Percentiles rank a stretch among this genome's conserved stretches.
Conservation (phyloP, 495 filamentous ascomycete genomes). For the Daldinia bambusicola region DNA sequence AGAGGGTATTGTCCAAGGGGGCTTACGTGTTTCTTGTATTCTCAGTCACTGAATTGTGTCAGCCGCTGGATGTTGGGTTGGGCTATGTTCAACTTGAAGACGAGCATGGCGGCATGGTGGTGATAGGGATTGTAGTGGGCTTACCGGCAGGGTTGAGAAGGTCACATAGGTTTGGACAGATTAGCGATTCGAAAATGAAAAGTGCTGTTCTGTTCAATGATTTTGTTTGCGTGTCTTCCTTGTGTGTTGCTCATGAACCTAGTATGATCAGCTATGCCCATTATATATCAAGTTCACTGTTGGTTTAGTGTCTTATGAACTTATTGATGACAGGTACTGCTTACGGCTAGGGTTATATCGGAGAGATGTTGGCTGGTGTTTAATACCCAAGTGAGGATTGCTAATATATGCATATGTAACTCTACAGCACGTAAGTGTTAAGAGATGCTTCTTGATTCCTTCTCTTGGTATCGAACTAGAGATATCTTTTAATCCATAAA, state of each 20-base stretch:
- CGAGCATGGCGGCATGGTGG: not conserved
- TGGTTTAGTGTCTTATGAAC: not conserved
- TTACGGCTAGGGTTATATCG: too few species aligned
- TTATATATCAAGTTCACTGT: not conserved
- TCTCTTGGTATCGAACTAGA: too few species aligned
- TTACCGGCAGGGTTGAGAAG: not conserved
- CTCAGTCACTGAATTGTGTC: not conserved
- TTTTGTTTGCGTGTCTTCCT: not conserved
- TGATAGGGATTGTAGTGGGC: not conserved
- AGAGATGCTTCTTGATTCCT: too few species aligned
- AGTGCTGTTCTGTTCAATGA: not conserved
- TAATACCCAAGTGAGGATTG: too few species aligned
- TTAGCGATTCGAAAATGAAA: not conserved
- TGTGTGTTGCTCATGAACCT: not conserved
- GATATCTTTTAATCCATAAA: too few species aligned
- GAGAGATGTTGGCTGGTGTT: too few species aligned
- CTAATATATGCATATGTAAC: too few species aligned
- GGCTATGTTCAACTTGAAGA: not conserved
- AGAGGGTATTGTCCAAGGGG: not conserved
- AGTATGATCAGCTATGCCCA: not conserved
- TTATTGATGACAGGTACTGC: not conserved
- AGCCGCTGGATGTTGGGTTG: not conserved
- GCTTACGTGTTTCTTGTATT: not conserved
- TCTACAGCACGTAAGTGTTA: too few species aligned
- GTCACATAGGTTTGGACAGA: not conserved